These are phyloP conservation scores for Mortierella sp. DNA, from an alignment of 371 early-diverging fungal species.

Conservation along the genomic window DNA sequence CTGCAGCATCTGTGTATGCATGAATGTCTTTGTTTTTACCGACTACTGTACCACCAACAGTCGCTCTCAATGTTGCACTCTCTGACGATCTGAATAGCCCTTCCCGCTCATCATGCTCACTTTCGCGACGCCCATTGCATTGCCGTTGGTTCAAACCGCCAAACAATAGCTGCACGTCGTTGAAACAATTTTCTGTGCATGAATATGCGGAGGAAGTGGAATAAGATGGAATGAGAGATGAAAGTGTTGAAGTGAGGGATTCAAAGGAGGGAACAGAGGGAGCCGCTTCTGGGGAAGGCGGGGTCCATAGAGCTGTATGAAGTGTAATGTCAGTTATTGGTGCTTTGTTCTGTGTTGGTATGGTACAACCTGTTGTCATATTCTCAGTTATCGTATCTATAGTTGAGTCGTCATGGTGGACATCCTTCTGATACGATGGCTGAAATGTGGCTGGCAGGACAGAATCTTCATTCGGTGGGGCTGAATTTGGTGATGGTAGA, in stretches of 20 bases:
- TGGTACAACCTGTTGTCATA: background rate
- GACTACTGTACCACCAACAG: slow-evolving; percentile 3
- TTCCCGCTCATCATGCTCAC: background rate
- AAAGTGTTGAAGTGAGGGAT: background rate
- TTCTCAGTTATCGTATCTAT: background rate
- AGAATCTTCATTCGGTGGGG: background rate
- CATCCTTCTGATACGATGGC: background rate
- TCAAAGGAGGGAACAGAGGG: background rate
- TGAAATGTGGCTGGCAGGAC: background rate
- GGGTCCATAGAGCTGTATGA: background rate
- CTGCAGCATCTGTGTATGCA: slow-evolving; percentile 1
- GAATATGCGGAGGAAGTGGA: slow-evolving; percentile 13
- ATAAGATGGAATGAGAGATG: slow-evolving; percentile 7
- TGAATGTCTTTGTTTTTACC: slow-evolving; percentile 15
- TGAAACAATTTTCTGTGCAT: background rate
- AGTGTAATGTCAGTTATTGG: background rate
- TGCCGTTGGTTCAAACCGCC: slow-evolving; percentile 2
- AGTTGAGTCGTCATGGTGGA: background rate
- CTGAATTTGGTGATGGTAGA: background rate
- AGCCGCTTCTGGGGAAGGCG: background rate
- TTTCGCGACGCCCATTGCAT: background rate
- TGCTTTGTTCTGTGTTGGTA: background rate
- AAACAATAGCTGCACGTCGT: background rate
- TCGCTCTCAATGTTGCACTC: background rate
- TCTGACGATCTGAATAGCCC: background rate